phyloP scores from a whole-genome alignment of 768 basidiomycete genomes.

The Gelatoporia subvermispora region DNA sequence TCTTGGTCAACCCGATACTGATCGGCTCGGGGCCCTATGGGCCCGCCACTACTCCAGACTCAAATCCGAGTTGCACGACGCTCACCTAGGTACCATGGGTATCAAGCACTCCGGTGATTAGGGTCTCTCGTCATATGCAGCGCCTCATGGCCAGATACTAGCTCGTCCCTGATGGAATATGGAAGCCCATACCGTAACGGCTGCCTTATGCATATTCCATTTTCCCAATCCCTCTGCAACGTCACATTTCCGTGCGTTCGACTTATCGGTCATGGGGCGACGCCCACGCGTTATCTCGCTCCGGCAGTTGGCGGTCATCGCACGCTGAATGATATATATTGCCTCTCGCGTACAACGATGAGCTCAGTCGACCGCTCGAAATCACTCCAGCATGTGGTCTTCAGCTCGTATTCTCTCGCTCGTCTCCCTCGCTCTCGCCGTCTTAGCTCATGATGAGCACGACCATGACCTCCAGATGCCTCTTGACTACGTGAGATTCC shows the following conservation, averaged over 20 bases:
- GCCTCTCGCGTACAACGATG: too few species aligned
- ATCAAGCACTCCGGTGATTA: too few species aligned
- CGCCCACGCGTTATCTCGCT: constrained; percentile 7
- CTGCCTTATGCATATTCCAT: constrained; percentile 3
- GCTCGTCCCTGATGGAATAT: too few species aligned
- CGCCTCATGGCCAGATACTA: too few species aligned
- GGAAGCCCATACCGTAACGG: constrained; percentile 2
- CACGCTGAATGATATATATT: not conserved
- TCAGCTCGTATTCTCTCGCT: not conserved
- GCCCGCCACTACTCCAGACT: too few species aligned
- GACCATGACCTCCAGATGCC: constrained; percentile 54
- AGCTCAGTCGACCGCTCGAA: not conserved
- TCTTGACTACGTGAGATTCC: constrained; percentile 62
- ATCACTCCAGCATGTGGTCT: not conserved
- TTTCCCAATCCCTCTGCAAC: constrained; percentile 5
- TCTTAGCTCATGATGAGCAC: constrained; percentile 31
- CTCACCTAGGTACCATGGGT: too few species aligned
- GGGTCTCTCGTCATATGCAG: too few species aligned
- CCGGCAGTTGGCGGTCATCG: not conserved
- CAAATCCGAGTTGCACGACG: too few species aligned
- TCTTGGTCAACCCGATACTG: too few species aligned
- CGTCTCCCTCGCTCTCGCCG: constrained; percentile 16
- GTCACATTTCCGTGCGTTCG: not conserved
- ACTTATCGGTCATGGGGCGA: constrained; percentile 6
- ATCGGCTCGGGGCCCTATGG: too few species aligned